Conservation (phyloP, 2,329 filamentous ascomycete genomes). For the Cercospora brassicicola region DNA sequence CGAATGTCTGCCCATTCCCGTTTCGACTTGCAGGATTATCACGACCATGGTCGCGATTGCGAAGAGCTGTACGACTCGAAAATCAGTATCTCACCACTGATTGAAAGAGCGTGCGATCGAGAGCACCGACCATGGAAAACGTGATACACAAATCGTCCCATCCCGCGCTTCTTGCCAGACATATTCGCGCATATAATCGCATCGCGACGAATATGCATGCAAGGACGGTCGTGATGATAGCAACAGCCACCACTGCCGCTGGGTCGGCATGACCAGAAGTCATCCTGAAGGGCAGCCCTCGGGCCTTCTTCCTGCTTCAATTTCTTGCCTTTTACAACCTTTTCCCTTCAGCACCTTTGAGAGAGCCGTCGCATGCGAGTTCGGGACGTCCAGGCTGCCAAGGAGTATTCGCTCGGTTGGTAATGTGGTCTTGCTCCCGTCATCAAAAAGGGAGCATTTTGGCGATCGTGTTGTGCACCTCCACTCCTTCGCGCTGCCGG, state of each 20-base stretch:
- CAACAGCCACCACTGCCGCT: constrained; percentile 23
- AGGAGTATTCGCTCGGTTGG: neutral
- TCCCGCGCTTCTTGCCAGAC: constrained; percentile 27
- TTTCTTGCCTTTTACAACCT: neutral
- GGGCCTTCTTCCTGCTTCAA: neutral
- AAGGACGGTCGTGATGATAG: constrained; percentile 25
- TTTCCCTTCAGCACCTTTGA: neutral
- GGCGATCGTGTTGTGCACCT: neutral
- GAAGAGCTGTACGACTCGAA: constrained; percentile 14
- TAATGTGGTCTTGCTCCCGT: too few species aligned
- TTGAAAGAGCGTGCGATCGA: neutral
- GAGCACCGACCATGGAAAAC: constrained; percentile 21
- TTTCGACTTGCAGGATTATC: constrained; percentile 26
- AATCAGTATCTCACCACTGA: neutral
- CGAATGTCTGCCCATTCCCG: constrained; percentile 28
- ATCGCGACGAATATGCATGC: constrained; percentile 24
- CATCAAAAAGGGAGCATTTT: neutral
- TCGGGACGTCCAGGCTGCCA: neutral
- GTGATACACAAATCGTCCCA: constrained; percentile 31
- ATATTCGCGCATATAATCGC: constrained; percentile 28
- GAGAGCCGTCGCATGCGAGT: neutral
- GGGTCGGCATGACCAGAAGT: constrained; percentile 28
- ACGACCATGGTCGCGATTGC: constrained; percentile 20
- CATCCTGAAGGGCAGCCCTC: neutral
- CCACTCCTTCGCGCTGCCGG: neutral